Evolutionary conservation across 495 filamentous ascomycete genomes (phyloP).

Genomic region (Aspergillus funiculosus): DNA sequence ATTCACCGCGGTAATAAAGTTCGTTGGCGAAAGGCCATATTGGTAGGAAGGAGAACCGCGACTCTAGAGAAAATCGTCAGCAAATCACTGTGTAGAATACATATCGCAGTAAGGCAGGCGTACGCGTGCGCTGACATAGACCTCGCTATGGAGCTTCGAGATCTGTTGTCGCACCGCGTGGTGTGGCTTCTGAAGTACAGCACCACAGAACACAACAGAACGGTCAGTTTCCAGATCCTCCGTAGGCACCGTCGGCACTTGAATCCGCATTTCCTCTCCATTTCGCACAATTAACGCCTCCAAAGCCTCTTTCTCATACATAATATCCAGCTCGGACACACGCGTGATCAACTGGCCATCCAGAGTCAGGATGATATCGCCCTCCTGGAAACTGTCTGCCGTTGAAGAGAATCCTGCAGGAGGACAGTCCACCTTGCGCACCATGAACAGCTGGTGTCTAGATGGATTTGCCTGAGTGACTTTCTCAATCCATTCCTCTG

Average conservation of each 20-base stretch:
- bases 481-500: conserved; percentile 89
- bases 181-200: conserved; percentile 86
- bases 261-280: conserved; percentile 68
- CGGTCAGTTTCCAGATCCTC: conserved; percentile 88
- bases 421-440: conserved; percentile 81
- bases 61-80: conserved; percentile 29
- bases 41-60: conserved; percentile 85
- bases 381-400: conserved; percentile 62
- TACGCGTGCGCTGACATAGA: conserved; percentile 88
- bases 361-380: conserved; percentile 86
- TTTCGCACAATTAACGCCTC: conserved; percentile 84
- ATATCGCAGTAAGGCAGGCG: conserved; percentile 15
- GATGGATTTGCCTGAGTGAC: conserved; percentile 81
- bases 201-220: conserved; percentile 91
- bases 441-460: conserved; percentile 96
- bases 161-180: conserved; percentile 97
- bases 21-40: conserved; percentile 90
- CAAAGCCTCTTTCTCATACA: conserved; percentile 84
- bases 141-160: conserved; percentile 87
- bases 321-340: conserved; percentile 87
- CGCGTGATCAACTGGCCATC: conserved; percentile 90
- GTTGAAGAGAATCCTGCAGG: conserved; percentile 40
- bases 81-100: conserved; percentile 2
- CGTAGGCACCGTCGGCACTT: conserved; percentile 80
- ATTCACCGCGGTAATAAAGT: conserved; percentile 96